A percentile compares a stretch with the other conserved stretches of the same genome.
Conservation (phyloP, 148 eudicot species). For the Nepenthes mirabilis region DNA sequence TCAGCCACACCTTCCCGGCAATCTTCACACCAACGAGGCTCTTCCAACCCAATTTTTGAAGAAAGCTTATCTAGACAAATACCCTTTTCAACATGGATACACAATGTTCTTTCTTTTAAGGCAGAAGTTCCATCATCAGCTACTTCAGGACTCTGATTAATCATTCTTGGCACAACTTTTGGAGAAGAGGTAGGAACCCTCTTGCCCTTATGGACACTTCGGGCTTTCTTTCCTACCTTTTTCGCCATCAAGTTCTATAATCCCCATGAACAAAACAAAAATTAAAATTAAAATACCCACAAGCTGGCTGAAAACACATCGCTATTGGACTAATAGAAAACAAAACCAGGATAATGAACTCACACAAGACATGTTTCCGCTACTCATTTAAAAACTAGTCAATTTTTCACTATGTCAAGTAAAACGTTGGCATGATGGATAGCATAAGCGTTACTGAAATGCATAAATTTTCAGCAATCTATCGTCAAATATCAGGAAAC, state of each 20-base stretch:
- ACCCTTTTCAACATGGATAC: constrained; percentile 63
- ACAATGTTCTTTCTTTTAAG: constrained; percentile 36
- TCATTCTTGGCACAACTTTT: constrained; percentile 13
- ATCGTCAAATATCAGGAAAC: too few relatives aligned
- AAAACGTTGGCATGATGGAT: too few relatives aligned
- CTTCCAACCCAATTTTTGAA: constrained; percentile 35
- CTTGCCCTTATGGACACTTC: constrained; percentile 41
- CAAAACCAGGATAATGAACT: too few relatives aligned
- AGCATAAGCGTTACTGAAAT: too few relatives aligned
- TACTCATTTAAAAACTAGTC: too few relatives aligned
- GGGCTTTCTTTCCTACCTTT: constrained; percentile 25
- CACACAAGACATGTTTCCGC: too few relatives aligned
- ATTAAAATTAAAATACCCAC: too few relatives aligned
- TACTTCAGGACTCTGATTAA: constrained; percentile 12
- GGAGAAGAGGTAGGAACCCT: constrained; percentile 22
- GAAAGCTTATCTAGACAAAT: constrained; percentile 44
- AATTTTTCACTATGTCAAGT: too few relatives aligned
- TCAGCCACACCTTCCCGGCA: constrained; percentile 52
- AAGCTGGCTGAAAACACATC: too few relatives aligned
- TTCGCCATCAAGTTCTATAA: constrained; percentile 41
- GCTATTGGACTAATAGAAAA: too few relatives aligned
- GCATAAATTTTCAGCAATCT: too few relatives aligned
- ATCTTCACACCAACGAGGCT: constrained; percentile 52
- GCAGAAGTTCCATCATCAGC: constrained; percentile 19
- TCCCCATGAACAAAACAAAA: constrained; percentile 15